Evolutionary conservation across 2,329 filamentous ascomycete species (phyloP), one percentile per base, ranked within the genome.

Genomic region (Calonectria henricotiae): DNA sequence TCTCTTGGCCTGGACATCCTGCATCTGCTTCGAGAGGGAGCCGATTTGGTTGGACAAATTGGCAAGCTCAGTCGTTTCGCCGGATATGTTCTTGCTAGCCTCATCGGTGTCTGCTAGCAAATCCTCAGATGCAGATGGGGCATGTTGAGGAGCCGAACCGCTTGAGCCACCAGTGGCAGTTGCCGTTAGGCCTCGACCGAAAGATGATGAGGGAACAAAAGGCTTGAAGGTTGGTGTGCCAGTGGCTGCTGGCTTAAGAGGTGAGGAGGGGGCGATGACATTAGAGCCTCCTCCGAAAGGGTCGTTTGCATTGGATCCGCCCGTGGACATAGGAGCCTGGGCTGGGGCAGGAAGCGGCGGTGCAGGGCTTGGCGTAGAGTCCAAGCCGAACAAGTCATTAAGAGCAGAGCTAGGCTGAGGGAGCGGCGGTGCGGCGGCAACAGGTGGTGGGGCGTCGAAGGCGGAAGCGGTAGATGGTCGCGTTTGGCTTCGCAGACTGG

Each of bases 11-110:
- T 97, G 94, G 1, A 98, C 93, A 75, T 96, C 94, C 80, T 98
- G 94, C 91, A 97, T 98, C 83, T 99, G 95, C 79, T 92, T 97
- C 0, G 95, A 93, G 66, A 99, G 84, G 2, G 93, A 96, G 37
- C 94, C 92, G 73, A 99, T 94, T 82, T 98, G 96, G 81, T 97
- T 98, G 0, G 96, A 98, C 76, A 99, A 87, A 80, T 99, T 98
- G 62, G 95, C 96, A 68, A 99, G 88, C 81, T 99, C 96, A 0
- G 93, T 92, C 2, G 95, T 96, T 79, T 99, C 96, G 73, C 91
- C 92, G 0, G 93, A 96, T 30, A 98, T 86, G 80, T 93, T 97
- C 82, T 93, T 96, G 83, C 92, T 96, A 66, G 95, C 91, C 78
- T 97, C 95, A 74, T 98, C 96, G 74, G 92, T 92, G 76, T 98